Conservation (phyloP, 192 early-diverging fungal genomes). For the Umbelopsis vinacea region DNA sequence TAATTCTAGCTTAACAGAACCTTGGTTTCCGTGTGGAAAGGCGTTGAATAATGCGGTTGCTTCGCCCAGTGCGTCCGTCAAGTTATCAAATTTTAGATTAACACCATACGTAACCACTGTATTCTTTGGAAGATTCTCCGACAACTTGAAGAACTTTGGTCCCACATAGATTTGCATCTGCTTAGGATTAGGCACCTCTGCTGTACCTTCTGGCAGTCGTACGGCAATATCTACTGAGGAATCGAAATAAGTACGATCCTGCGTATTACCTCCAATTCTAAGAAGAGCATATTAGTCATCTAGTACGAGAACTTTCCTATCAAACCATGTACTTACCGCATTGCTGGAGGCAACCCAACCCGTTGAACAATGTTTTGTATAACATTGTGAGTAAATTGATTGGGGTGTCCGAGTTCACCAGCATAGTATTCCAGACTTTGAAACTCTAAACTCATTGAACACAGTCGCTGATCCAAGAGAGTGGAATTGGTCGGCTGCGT, state of each 20-base stretch:
- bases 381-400: slow-evolving; percentile 10
- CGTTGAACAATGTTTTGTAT: slow-evolving; percentile 3
- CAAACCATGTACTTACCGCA: not conserved
- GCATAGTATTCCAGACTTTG: slow-evolving; percentile 19
- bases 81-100: slow-evolving; percentile 1
- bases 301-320: no score
- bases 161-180: slow-evolving; percentile 8
- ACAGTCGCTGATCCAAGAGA: not conserved
- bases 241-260: slow-evolving; percentile 4
- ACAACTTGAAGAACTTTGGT: not conserved
- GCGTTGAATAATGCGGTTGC: slow-evolving; percentile 1
- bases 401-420: not conserved
- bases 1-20: not conserved
- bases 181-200: not conserved
- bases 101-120: slow-evolving; percentile 2
- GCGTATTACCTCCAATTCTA: slow-evolving; percentile 10
- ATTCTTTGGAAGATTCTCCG: not conserved
- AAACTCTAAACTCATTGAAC: slow-evolving; percentile 20
- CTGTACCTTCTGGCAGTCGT: not conserved
- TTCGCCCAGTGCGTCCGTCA: not conserved
- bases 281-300: not conserved
- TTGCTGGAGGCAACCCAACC: not conserved
- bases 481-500: not conserved
- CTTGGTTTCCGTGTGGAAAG: not conserved
- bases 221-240: slow-evolving; percentile 12